Evolutionary conservation across 306 rosid genomes (phyloP), one percentile per base, ranked within the genome.

Genomic region (Carpinus fangiana): DNA sequence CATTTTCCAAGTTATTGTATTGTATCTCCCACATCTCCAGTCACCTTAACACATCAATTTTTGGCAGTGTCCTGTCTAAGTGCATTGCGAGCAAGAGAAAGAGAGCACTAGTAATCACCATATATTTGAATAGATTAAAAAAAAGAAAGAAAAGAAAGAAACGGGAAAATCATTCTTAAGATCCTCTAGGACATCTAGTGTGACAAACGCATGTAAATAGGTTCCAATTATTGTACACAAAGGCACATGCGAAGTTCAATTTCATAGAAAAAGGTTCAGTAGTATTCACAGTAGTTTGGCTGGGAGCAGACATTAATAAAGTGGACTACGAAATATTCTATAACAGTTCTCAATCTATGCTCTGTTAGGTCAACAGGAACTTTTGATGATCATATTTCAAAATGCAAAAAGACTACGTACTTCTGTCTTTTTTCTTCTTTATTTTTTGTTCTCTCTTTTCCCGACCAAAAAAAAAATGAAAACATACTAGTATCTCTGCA

Each of bases 361-460:
- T 45, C 36, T 9, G 67, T 36, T 41, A 67, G 12, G 38, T 23
- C 74, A 72, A 71, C 60, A 71, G 64, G 31, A 16, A 66, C 51
- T 9, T 21, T 43, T n/a, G 12, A 64, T 18, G 54, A 17, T 41
- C 71, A 28, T 38, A 26, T 68, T 17, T 8, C 45, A 45, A 11
- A 11, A 78, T 26, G 31, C 67, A 76, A 46, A 53, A 77, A 26
- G 17, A 26, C 48, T 45, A 45, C 1, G 10, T 45, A 45, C 2
- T 31, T 2, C 2, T 31, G 34, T 31, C 34, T 31, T 31, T 2
- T 31, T 31, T 31, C 3, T 31, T 31, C 3, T 31, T 31, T 2
- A 1, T 41, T 5, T 41, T 41, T 41, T 41, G 7, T 41, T 41
- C 8, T 41, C 45, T 5, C 45, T 41, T 52, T 52, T 4, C 18